A percentile compares a stretch with the other conserved stretches of the same genome.
Evolutionary conservation across 2,329 filamentous ascomycete genomes (phyloP).

Genomic region (Fusarium incarnatum): DNA sequence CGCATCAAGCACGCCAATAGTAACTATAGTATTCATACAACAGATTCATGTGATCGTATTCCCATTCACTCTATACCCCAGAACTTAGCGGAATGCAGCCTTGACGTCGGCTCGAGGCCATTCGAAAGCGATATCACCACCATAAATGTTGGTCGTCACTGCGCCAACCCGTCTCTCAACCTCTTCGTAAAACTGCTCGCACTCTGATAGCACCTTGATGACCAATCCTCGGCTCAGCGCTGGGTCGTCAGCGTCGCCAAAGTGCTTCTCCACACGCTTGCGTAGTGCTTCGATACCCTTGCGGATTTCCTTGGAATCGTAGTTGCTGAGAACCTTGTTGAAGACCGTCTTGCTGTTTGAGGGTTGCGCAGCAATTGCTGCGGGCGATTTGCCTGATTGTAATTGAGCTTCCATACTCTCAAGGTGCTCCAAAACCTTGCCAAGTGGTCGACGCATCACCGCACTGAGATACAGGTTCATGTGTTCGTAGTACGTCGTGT

Average conservation of each 20-base stretch:
- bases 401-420: constrained; percentile 86
- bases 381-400: constrained; percentile 67
- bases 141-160: constrained; percentile 72
- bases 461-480: constrained; percentile 87
- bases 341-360: constrained; percentile 85
- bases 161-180: constrained; percentile 71
- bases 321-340: constrained; percentile 84
- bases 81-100: constrained; percentile 61
- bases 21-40: constrained; percentile 34
- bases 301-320: constrained; percentile 86
- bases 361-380: constrained; percentile 79
- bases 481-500: constrained; percentile 84
- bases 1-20: constrained; percentile 30
- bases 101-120: constrained; percentile 74
- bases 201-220: constrained; percentile 67
- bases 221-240: constrained; percentile 70
- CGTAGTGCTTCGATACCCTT: constrained; percentile 90
- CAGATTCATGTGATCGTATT: constrained; percentile 36
- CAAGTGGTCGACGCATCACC: constrained; percentile 88
- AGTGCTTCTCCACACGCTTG: constrained; percentile 97
- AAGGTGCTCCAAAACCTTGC: constrained; percentile 90
- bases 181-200: constrained; percentile 71
- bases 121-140: constrained; percentile 73
- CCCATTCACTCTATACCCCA: constrained; percentile 19
- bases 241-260: constrained; percentile 86